Conservation (phyloP, 2,329 filamentous ascomycete species). For the Aspergillus ochraceoroseus region DNA sequence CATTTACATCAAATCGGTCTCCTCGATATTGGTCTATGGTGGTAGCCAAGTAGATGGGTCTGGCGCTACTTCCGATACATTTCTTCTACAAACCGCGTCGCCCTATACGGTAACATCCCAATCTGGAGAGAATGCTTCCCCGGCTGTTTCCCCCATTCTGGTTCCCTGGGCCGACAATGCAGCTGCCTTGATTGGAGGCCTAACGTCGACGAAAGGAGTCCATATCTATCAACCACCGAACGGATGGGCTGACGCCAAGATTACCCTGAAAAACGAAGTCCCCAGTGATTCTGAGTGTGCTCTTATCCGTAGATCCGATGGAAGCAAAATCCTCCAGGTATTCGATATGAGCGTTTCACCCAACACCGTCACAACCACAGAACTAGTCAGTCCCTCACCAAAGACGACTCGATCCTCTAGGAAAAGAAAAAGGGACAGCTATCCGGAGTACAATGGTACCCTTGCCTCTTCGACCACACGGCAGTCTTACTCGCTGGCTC, state of each 20-base stretch:
- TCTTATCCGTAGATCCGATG: slow-evolving; percentile 67
- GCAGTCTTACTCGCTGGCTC: slow-evolving; percentile 66
- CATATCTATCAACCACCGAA: slow-evolving; percentile 61
- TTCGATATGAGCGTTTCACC: slow-evolving; percentile 72
- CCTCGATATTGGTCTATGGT: slow-evolving; percentile 74
- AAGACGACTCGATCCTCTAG: slow-evolving; percentile 28
- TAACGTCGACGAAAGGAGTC: slow-evolving; percentile 60
- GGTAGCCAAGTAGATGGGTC: slow-evolving; percentile 61
- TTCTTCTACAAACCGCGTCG: slow-evolving; percentile 61
- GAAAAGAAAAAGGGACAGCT: slow-evolving; percentile 52
- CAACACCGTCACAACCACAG: slow-evolving; percentile 66
- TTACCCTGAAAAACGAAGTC: slow-evolving; percentile 58
- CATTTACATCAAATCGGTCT: slow-evolving; percentile 64
- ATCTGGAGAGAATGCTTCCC: slow-evolving; percentile 54
- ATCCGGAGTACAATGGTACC: slow-evolving; percentile 74
- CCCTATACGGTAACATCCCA: slow-evolving; percentile 62
- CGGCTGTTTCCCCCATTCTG: slow-evolving; percentile 64
- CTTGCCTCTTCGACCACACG: slow-evolving; percentile 63
- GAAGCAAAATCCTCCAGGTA: slow-evolving; percentile 70
- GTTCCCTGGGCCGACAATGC: slow-evolving; percentile 67
- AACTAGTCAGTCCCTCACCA: slow-evolving; percentile 44
- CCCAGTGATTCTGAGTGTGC: slow-evolving; percentile 58
- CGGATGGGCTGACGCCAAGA: slow-evolving; percentile 66
- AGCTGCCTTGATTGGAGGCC: slow-evolving; percentile 71
- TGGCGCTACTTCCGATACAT: slow-evolving; percentile 65